A percentile compares a stretch with the other conserved stretches of the same genome.
Conservation (phyloP, 2,329 filamentous ascomycete species). For the Paraphaeosphaeria minitans region DNA sequence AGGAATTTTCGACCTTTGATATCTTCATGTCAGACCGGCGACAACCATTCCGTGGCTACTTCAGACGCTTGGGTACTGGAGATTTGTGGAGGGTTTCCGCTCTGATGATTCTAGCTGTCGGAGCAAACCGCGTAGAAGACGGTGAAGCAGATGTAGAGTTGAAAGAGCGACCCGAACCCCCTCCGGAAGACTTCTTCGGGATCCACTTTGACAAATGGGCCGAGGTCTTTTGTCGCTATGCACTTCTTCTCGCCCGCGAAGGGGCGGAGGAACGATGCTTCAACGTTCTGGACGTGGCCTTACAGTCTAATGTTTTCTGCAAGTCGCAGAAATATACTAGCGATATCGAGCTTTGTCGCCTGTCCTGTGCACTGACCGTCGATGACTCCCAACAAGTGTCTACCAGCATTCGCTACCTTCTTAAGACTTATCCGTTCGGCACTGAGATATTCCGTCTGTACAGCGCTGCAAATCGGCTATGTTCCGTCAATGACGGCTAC, state of each 20-base stretch:
- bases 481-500: constrained; percentile 75
- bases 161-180: constrained; percentile 29
- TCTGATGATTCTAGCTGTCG: constrained; percentile 41
- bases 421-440: constrained; percentile 78
- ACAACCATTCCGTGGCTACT: constrained; percentile 48
- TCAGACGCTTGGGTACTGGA: constrained; percentile 37
- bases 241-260: constrained; percentile 72
- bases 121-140: constrained; percentile 42
- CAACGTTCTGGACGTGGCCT: constrained; percentile 75
- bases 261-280: constrained; percentile 76
- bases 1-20: constrained; percentile 65
- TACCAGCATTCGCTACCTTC: constrained; percentile 78
- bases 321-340: constrained; percentile 70
- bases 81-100: constrained; percentile 44
- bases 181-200: constrained; percentile 69
- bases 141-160: constrained; percentile 35
- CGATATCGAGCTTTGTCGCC: constrained; percentile 77
- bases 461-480: constrained; percentile 75
- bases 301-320: constrained; percentile 82
- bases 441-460: constrained; percentile 86
- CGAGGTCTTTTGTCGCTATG: constrained; percentile 87
- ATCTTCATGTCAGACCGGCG: constrained; percentile 60
- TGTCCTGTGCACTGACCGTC: constrained; percentile 80
- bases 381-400: constrained; percentile 78
- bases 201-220: constrained; percentile 86